Evolutionary conservation across 2,329 filamentous ascomycete species (phyloP), one percentile per base, ranked within the genome.

Genomic region (Mariannaea sp.): DNA sequence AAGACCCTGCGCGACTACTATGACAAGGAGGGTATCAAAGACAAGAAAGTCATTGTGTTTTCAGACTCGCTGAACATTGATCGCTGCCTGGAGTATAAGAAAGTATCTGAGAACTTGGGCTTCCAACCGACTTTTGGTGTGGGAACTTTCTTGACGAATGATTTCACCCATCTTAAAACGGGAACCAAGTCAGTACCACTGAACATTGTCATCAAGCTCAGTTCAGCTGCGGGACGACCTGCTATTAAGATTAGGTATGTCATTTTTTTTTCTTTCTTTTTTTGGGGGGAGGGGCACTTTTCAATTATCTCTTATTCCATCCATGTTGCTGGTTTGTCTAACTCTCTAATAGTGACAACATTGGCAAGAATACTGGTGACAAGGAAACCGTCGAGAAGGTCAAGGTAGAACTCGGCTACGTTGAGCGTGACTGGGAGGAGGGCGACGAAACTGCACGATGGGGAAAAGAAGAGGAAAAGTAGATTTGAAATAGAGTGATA

Each of bases 161-260:
- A 99, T 72, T 99, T 94, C 70, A 77, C 76, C n/a, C 84, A 88
- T 60, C 76, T 82, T 56, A 84, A 80, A 29, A 89, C 86, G 1
- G 86, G 87, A 32, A 85, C 85, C 62, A 97, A 97, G 74, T 97
- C 92, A 1, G 84, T 86, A 13, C 94, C 94, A 0, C 77, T 99
- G 49, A 99, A 99, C 67, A 99, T 99, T 65, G 94, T 99, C 62
- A 97, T 99, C 75, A 99, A 99, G 76, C 81, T 99, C 56, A 90
- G 90, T 57, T 92, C 90, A 8, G 94, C 92, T 0, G 84, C 79
- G 12, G 92, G 92, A 5, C 83, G 86, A 40, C 84, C 88, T 0
- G 92, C 94, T 2, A 85, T 99, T 68, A 99, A 99, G 78, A 90
- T 99, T 62, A 97, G 75, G 76, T 75, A 42, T 5, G 29, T 8